Conservation (phyloP, 495 filamentous ascomycete genomes). For the Usnea hakonensis region DNA sequence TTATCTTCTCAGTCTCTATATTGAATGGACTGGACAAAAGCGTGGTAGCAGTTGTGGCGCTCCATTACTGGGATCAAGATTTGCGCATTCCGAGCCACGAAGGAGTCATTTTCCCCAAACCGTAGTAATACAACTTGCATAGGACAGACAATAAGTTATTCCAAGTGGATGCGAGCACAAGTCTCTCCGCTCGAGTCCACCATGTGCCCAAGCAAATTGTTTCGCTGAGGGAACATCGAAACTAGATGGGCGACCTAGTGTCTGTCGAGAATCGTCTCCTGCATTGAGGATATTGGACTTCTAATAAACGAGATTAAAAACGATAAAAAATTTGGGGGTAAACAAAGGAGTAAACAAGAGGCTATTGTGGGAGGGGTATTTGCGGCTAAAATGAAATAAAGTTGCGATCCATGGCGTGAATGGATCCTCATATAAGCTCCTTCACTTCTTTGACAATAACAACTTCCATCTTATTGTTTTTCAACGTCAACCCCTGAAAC, state of each 20-base stretch:
- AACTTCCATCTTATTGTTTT: background rate
- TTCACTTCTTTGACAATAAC: slow-evolving; percentile 5
- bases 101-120: background rate
- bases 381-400: slow-evolving; percentile 14
- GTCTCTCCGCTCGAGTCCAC: background rate
- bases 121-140: too few species aligned
- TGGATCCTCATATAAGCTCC: slow-evolving; percentile 3
- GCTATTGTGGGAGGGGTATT: slow-evolving; percentile 5
- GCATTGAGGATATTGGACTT: background rate
- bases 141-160: too few species aligned
- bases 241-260: too few species aligned
- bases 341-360: slow-evolving; percentile 17
- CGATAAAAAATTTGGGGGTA: background rate
- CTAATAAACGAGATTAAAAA: background rate
- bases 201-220: background rate
- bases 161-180: background rate
- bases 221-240: background rate
- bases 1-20: background rate
- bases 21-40: background rate
- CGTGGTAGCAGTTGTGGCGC: background rate
- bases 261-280: background rate
- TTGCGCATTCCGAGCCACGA: background rate
- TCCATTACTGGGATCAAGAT: background rate
- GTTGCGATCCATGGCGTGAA: slow-evolving; percentile 4
- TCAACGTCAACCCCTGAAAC: background rate